Base-by-base conservation (phyloP, 192 early-diverging fungal genomes). In the Endogone sp. region DNA sequence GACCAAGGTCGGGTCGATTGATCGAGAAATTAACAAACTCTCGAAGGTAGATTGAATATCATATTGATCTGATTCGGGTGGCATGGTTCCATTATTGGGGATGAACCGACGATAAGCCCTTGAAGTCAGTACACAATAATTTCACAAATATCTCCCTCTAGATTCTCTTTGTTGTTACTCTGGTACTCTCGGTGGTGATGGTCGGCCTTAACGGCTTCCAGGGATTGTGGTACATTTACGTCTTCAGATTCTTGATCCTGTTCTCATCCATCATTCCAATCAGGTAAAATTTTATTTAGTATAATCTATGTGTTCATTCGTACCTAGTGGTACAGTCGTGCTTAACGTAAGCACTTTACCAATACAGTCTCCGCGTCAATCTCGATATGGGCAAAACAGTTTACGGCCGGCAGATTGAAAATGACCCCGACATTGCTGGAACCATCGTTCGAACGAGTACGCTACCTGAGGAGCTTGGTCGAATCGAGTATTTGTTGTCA, bases 191-290 rank as follows among this genome's bases (percentile, higher is more conserved):
- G 3, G 67, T 97, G 55, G 76, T 87, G 0, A 93, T 98, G 90
- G 93, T 98, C 55, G 91, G 86, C 9, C 81, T 97, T 26, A 92
- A 93, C 73, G 94, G 93, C 2, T 95, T 98, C 75, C 84, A 89
- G 57, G 94, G 93, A 0, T 71, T 93, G 23, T 98, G 95, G 94
- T 93, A 93, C 77, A 89, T 95, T 56, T 95, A 94, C 69, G 73
- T 94, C 65, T 90, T 95, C 72, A 89, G 96, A 29, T 98, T 98
- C 78, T 78, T 98, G 70, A 98, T 98, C 69, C 84, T 98, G 32
- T 94, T 97, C 71, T 95, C 93, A 54, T 94, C 92, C 4, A 98
- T 98, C 24, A 98, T 98, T 59, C 96, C 96, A 0, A 96, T 98
- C 78, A 92, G 86, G 75, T 87, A 70, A 62, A 62, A 56, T 37